Conservation (phyloP, 179 eudicot species). For the Beta corolliflora region DNA sequence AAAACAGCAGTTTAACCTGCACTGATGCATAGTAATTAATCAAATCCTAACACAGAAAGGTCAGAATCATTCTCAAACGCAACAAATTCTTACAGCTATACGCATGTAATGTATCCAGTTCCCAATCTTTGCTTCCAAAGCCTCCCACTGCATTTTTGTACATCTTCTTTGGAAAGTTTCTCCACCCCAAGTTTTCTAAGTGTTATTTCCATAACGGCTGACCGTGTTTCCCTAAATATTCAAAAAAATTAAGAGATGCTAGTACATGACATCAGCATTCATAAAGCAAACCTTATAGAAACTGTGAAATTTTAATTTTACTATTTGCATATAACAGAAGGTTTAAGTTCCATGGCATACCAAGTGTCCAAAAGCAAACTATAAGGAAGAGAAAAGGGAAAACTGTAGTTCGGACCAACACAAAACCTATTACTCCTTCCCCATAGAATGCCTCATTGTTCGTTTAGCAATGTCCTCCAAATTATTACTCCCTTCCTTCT, state of each 20-base stretch:
- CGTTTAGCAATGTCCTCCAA: background rate
- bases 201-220: conserved; percentile 63
- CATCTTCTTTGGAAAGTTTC: conserved; percentile 75
- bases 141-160: conserved; percentile 92
- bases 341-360: background rate
- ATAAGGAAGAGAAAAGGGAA: background rate
- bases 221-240: conserved; percentile 64
- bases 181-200: conserved; percentile 83
- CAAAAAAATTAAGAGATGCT: background rate
- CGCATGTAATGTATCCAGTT: conserved; percentile 89
- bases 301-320: background rate
- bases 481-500: too few species aligned
- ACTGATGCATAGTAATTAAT: conserved; percentile 11
- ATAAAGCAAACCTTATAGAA: background rate
- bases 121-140: conserved; percentile 75
- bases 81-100: conserved; percentile 58
- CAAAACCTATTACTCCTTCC: background rate
- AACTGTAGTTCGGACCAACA: background rate
- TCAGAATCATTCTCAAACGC: background rate
- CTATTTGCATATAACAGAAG: background rate
- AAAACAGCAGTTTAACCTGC: conserved; percentile 79
- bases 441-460: background rate
- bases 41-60: conserved; percentile 5
- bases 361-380: background rate
- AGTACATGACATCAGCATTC: background rate